A percentile compares a stretch with the other conserved stretches of the same genome.
Evolutionary conservation across 2,329 filamentous ascomycete genomes (phyloP).

Genomic region (Fonsecaea monophora): DNA sequence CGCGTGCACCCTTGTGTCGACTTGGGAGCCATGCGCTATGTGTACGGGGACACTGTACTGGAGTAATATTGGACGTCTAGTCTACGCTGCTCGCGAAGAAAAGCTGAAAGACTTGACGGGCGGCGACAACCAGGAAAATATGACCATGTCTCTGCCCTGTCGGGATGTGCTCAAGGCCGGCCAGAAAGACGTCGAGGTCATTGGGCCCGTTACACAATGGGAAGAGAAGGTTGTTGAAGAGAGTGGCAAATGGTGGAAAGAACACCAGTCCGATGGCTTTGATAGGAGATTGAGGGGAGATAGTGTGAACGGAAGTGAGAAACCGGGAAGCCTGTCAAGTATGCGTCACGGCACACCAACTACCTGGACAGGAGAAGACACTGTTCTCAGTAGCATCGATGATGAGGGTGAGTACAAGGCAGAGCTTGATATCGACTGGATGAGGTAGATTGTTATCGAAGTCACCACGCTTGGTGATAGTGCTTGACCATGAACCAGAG

Average conservation of each 20-base stretch:
- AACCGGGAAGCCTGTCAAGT: constrained; percentile 32
- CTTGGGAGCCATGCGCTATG: constrained; percentile 65
- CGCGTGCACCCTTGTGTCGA: constrained; percentile 59
- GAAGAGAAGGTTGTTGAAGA: constrained; percentile 55
- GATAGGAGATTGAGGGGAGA: constrained; percentile 21
- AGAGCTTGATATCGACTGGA: constrained; percentile 41
- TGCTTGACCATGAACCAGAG: no score
- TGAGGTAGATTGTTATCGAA: constrained; percentile 25
- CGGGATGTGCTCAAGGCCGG: constrained; percentile 55
- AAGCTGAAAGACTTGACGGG: constrained; percentile 56
- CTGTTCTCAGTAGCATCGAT: constrained; percentile 38
- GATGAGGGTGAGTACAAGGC: constrained; percentile 41
- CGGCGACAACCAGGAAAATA: constrained; percentile 58
- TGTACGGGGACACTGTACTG: constrained; percentile 58
- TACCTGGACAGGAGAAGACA: constrained; percentile 39
- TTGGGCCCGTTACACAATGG: constrained; percentile 57
- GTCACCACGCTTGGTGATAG: background rate
- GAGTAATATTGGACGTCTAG: constrained; percentile 61
- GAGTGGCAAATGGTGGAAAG: constrained; percentile 55
- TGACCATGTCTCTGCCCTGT: constrained; percentile 60
- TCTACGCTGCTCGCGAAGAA: constrained; percentile 60
- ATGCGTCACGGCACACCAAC: constrained; percentile 32
- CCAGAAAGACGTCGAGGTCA: constrained; percentile 59
- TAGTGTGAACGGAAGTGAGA: constrained; percentile 36
- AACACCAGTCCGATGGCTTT: constrained; percentile 26